phyloP scores from a whole-genome alignment of 495 filamentous ascomycete species.

The Neurospora sp. region DNA sequence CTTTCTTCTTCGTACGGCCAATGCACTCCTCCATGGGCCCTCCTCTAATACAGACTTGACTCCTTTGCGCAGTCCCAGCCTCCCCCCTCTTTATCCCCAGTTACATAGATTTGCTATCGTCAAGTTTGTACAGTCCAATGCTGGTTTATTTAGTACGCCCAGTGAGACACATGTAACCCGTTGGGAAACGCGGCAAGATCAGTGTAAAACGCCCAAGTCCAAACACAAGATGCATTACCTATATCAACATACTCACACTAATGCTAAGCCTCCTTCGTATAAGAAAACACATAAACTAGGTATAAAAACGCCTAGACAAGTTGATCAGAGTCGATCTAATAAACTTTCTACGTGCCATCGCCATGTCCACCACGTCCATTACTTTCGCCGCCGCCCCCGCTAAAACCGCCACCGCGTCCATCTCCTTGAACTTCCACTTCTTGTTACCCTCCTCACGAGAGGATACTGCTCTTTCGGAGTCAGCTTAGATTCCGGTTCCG shows the following conservation, averaged over 20 bases:
- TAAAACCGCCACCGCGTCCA: too few species aligned
- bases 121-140: not conserved
- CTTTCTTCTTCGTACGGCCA: not conserved
- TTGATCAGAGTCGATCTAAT: not conserved
- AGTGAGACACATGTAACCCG: not conserved
- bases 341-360: too few species aligned
- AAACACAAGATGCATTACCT: not conserved
- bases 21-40: not conserved
- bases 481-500: too few species aligned
- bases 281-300: not conserved
- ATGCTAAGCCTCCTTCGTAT: fast-evolving
- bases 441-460: too few species aligned
- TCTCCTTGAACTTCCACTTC: too few species aligned
- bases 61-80: too few species aligned
- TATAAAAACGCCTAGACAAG: not conserved
- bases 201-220: not conserved
- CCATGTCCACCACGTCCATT: too few species aligned
- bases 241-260: not conserved
- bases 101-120: too few species aligned
- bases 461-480: too few species aligned
- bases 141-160: not conserved
- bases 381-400: too few species aligned
- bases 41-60: not conserved
- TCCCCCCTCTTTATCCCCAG: too few species aligned
- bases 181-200: not conserved